Evolutionary conservation across 108 stramenopile species (phyloP).

Genomic region (Skeletonema tropicum): DNA sequence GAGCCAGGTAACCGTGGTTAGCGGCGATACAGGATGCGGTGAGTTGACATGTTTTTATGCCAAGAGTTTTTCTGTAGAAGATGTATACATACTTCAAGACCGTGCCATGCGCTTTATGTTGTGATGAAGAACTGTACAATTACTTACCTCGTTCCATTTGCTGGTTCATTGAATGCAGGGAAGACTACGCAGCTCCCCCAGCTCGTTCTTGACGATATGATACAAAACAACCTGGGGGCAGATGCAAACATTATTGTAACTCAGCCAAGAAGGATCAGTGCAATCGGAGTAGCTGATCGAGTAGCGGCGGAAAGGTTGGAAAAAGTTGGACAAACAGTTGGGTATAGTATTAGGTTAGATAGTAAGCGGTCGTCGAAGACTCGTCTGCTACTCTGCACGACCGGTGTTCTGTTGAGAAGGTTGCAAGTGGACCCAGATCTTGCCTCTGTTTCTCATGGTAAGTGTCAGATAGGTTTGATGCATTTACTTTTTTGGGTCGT

Average conservation of each 20-base stretch:
- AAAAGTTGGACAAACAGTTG: constrained; percentile 78
- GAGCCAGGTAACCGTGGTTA: constrained; percentile 72
- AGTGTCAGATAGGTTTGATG: background rate
- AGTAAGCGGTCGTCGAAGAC: constrained; percentile 67
- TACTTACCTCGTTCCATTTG: constrained; percentile 41
- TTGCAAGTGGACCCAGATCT: constrained; percentile 81
- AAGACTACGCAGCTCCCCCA: constrained; percentile 11
- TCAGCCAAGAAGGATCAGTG: constrained; percentile 90
- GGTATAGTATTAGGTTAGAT: constrained; percentile 91
- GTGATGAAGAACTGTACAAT: background rate
- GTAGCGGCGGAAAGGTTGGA: constrained; percentile 81
- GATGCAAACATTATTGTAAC: constrained; percentile 86
- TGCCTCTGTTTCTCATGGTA: constrained; percentile 64
- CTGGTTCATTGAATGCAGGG: background rate
- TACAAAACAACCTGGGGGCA: constrained; percentile 69
- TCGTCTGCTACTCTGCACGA: constrained; percentile 86
- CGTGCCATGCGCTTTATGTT: too few species aligned
- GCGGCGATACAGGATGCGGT: constrained; percentile 85
- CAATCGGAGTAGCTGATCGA: constrained; percentile 91
- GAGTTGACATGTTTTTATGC: background rate
- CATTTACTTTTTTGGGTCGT: background rate
- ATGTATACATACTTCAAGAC: too few species aligned
- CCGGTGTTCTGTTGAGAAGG: constrained; percentile 86
- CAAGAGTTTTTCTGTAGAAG: background rate
- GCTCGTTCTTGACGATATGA: constrained; percentile 82